Evolutionary conservation across 345 rosid species (phyloP).

Genomic region (Salix dunnii): DNA sequence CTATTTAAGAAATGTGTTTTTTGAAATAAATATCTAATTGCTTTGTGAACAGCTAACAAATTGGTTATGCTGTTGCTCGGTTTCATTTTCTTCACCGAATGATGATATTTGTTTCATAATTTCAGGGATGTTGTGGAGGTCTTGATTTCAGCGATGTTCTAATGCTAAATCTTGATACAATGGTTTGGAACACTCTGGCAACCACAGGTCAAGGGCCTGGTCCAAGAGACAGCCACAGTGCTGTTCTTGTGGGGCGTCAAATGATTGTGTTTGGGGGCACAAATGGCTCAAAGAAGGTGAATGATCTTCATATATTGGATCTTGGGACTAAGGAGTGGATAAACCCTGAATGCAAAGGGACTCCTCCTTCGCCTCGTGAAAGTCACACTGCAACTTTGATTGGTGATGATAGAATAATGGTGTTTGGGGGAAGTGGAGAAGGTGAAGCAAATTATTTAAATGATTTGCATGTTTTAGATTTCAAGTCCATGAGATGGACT

Average conservation of each 20-base stretch:
- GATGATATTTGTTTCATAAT: not conserved
- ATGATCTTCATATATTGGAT: slow-evolving; percentile 61
- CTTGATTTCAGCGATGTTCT: slow-evolving; percentile 68
- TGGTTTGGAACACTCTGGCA: slow-evolving; percentile 50
- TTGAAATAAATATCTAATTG: not conserved
- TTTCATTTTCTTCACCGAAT: not conserved
- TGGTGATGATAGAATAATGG: slow-evolving; percentile 42
- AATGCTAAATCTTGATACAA: slow-evolving; percentile 42
- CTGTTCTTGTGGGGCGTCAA: slow-evolving; percentile 49
- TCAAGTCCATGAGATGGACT: slow-evolving; percentile 59
- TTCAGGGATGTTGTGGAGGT: slow-evolving; percentile 78
- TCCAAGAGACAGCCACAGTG: slow-evolving; percentile 75
- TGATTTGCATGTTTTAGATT: slow-evolving; percentile 62
- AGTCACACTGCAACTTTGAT: slow-evolving; percentile 67
- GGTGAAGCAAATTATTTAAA: slow-evolving; percentile 72
- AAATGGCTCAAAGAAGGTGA: slow-evolving; percentile 64
- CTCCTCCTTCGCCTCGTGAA: slow-evolving; percentile 60
- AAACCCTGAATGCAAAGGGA: slow-evolving; percentile 42
- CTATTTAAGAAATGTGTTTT: not conserved
- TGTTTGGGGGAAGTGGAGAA: slow-evolving; percentile 82
- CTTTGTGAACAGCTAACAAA: not conserved
- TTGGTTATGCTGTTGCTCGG: not conserved
- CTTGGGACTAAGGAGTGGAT: slow-evolving; percentile 55
- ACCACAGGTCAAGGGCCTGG: slow-evolving; percentile 70
- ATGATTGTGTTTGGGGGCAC: slow-evolving; percentile 79